phyloP scores from a whole-genome alignment of 2,329 filamentous ascomycete species.

The Colletotrichum orchidophilum region DNA sequence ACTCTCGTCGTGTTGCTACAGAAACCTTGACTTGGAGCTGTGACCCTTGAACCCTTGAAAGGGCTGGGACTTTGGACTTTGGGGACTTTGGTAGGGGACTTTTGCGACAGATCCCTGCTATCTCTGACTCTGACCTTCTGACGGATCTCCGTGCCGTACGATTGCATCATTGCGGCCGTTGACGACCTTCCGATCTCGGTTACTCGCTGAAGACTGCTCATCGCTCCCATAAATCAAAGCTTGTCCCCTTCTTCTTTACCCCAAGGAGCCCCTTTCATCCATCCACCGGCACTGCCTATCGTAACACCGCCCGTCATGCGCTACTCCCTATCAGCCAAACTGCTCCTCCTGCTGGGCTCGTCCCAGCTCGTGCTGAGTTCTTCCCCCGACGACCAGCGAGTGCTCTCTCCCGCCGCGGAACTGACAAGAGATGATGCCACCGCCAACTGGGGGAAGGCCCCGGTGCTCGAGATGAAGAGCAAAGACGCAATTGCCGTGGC shows the following conservation, averaged over 20 bases:
- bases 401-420: neutral
- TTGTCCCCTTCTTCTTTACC: no score
- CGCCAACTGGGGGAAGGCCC: neutral
- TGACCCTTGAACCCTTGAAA: neutral
- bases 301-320: slow-evolving; percentile 2
- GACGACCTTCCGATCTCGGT: neutral
- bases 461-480: neutral
- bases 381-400: slow-evolving; percentile 11
- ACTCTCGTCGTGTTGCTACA: neutral
- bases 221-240: neutral
- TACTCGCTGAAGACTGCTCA: neutral
- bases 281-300: neutral
- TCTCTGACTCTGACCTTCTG: neutral
- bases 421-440: neutral
- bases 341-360: slow-evolving; percentile 26
- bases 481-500: slow-evolving; percentile 37
- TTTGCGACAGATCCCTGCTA: neutral
- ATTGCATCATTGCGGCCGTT: neutral
- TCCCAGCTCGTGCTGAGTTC: slow-evolving; percentile 15
- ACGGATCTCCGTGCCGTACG: neutral
- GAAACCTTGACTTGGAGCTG: neutral
- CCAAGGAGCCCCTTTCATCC: neutral
- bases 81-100: neutral
- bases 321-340: slow-evolving; percentile 17
- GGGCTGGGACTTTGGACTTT: neutral